phyloP scores from a whole-genome alignment of 2,329 filamentous ascomycete species.

The Alternaria brassicae region DNA sequence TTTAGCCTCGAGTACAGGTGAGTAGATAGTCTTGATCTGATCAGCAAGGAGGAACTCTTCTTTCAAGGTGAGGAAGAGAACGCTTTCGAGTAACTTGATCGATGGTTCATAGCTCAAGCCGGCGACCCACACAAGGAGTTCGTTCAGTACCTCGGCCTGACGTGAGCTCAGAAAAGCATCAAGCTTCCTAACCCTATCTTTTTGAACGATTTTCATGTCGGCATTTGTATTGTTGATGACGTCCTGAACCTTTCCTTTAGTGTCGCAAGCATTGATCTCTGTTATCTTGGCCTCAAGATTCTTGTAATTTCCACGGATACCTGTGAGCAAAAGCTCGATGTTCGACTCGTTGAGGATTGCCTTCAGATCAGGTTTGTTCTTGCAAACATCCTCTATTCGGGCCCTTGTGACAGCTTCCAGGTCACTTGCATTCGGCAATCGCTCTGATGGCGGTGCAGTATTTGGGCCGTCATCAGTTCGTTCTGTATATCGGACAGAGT shows the following conservation, averaged over 20 bases:
- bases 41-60: constrained; percentile 13
- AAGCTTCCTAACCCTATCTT: constrained; percentile 6
- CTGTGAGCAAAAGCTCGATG: constrained; percentile 18
- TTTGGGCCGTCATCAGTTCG: background rate
- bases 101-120: constrained; percentile 1
- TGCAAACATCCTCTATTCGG: constrained; percentile 11
- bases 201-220: constrained; percentile 8
- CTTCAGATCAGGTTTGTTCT: constrained; percentile 17
- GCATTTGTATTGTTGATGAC: constrained; percentile 18
- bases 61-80: constrained; percentile 10
- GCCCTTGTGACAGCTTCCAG: constrained; percentile 11
- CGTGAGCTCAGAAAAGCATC: constrained; percentile 9
- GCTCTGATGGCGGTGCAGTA: background rate
- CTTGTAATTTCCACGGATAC: constrained; percentile 17
- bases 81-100: constrained; percentile 19
- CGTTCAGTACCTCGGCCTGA: constrained; percentile 19
- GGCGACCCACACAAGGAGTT: constrained; percentile 23
- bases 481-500: background rate
- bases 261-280: constrained; percentile 24
- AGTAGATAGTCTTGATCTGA: constrained; percentile 12
- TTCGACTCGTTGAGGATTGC: constrained; percentile 16
- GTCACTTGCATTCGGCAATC: constrained; percentile 9
- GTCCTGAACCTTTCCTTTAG: constrained; percentile 17
- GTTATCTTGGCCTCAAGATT: constrained; percentile 22
- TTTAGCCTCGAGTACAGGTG: constrained; percentile 9